Percentiles rank a stretch among this genome's conserved stretches.
phyloP scores from a whole-genome alignment of 352 stramenopile species.

The Phytopythium vexans region DNA sequence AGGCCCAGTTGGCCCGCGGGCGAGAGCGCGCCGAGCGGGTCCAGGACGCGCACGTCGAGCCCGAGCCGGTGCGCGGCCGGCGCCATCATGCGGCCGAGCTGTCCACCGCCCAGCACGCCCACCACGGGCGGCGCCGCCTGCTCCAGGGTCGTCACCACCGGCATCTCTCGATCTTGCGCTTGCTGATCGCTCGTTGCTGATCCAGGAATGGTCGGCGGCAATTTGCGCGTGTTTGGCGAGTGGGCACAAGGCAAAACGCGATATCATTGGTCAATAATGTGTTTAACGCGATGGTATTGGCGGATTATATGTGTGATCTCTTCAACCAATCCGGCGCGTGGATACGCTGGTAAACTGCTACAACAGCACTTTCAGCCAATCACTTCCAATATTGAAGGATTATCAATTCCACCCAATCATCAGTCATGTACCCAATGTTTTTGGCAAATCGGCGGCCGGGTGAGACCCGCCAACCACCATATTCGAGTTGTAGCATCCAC shows the following conservation, averaged over 20 bases:
- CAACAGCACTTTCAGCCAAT: too few relatives aligned
- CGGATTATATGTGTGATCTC: too few relatives aligned
- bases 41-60: slow-evolving; percentile 92
- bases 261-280: not conserved
- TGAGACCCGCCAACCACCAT: too few relatives aligned
- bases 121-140: slow-evolving; percentile 61
- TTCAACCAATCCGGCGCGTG: too few relatives aligned
- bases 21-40: slow-evolving; percentile 78
- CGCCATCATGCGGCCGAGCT: slow-evolving; percentile 99
- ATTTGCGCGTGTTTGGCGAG: not conserved
- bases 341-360: too few relatives aligned
- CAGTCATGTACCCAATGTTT: too few relatives aligned
- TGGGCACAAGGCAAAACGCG: not conserved
- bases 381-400: too few relatives aligned
- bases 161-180: slow-evolving; percentile 24
- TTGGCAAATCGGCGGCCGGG: too few relatives aligned
- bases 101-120: slow-evolving; percentile 94
- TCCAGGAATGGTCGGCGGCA: not conserved
- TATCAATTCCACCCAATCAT: too few relatives aligned
- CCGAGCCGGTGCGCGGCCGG: slow-evolving; percentile 93
- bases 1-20: slow-evolving; percentile 74
- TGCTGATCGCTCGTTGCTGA: not conserved
- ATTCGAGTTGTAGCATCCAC: too few relatives aligned
- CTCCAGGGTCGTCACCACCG: slow-evolving; percentile 40
- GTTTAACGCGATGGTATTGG: not conserved